phyloP scores from a whole-genome alignment of 2,329 filamentous ascomycete genomes.

The Penicillium sp. region DNA sequence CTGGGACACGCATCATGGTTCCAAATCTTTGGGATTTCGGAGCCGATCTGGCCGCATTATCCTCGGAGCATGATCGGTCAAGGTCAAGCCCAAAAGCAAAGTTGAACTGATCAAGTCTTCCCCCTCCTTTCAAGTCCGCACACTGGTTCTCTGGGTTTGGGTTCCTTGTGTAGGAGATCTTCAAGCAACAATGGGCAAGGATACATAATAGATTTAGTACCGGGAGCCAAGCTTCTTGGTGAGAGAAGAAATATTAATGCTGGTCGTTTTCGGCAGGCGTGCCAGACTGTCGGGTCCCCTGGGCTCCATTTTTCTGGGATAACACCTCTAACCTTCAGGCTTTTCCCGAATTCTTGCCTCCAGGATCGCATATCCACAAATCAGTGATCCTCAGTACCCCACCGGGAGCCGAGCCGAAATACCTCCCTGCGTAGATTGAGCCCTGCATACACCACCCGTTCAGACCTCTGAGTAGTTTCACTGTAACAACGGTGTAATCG shows the following conservation, averaged over 20 bases:
- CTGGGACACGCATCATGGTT: neutral
- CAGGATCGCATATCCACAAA: neutral
- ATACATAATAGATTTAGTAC: too few species aligned
- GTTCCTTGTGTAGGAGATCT: neutral
- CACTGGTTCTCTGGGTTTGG: neutral
- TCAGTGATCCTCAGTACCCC: neutral
- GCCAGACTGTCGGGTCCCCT: neutral
- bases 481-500: neutral
- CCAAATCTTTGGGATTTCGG: neutral
- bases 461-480: neutral
- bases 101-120: neutral
- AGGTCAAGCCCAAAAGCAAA: neutral
- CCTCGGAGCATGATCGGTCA: neutral
- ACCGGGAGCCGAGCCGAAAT: neutral
- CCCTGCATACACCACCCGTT: neutral
- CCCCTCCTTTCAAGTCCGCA: neutral
- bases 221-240: too few species aligned
- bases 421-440: neutral
- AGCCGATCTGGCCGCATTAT: neutral
- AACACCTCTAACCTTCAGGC: neutral
- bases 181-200: neutral
- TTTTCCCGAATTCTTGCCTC: neutral
- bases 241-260: too few species aligned
- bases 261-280: neutral
- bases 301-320: neutral